Evolutionary conservation across 805 yeast species (phyloP).

Genomic region (Sungouiella blattae): DNA sequence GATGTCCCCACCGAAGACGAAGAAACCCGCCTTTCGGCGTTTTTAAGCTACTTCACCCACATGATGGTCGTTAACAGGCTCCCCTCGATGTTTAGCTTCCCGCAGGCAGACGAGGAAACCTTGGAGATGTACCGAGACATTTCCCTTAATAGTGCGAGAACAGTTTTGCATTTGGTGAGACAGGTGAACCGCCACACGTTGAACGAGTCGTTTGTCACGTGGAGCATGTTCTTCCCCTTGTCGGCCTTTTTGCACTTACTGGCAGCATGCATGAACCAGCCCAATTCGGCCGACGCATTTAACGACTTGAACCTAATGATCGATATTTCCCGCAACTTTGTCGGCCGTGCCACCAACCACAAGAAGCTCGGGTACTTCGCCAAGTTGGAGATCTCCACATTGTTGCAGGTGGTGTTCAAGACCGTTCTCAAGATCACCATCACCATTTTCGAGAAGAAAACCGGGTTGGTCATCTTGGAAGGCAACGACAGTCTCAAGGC

Average conservation of each 20-base stretch:
- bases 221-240: slow-evolving; percentile 31
- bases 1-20: slow-evolving; percentile 2
- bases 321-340: too few relatives aligned
- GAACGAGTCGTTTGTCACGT: slow-evolving; percentile 22
- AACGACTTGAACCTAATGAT: slow-evolving; percentile 28
- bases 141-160: slow-evolving; percentile 34
- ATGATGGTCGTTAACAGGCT: slow-evolving; percentile 35
- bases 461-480: slow-evolving; percentile 12
- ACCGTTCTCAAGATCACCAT: slow-evolving; percentile 20
- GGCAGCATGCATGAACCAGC: slow-evolving; percentile 29
- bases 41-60: slow-evolving; percentile 30
- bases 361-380: slow-evolving; percentile 1
- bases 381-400: slow-evolving; percentile 6
- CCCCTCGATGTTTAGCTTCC: slow-evolving; percentile 19
- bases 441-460: slow-evolving; percentile 17
- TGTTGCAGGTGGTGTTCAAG: slow-evolving; percentile 18
- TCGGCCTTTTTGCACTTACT: slow-evolving; percentile 30
- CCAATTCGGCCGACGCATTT: slow-evolving; percentile 23
- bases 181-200: slow-evolving; percentile 17
- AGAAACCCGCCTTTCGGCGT: slow-evolving; percentile 17
- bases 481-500: slow-evolving; percentile 13
- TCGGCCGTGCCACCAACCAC: neutral
- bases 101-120: slow-evolving; percentile 14
- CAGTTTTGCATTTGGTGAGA: slow-evolving; percentile 24
- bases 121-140: slow-evolving; percentile 22